phyloP scores from a whole-genome alignment of 179 eudicot genomes.

The Spergularia azorica region DNA sequence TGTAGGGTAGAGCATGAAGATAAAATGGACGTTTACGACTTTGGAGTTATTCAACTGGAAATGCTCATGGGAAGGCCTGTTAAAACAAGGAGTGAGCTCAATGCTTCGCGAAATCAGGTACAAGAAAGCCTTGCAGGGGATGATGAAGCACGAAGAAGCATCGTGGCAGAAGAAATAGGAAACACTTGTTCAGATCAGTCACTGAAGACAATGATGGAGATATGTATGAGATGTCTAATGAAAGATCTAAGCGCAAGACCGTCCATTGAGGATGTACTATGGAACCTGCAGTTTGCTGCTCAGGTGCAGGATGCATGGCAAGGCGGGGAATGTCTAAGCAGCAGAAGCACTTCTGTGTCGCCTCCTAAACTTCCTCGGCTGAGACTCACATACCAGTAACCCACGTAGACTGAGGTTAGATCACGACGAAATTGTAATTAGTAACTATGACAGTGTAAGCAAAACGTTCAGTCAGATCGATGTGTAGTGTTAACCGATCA shows the following conservation, averaged over 20 bases:
- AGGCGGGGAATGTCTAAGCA: constrained; percentile 42
- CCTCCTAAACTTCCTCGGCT: constrained; percentile 39
- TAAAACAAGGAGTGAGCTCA: constrained; percentile 50
- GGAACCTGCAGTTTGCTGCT: constrained; percentile 95
- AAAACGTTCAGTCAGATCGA: too few species aligned
- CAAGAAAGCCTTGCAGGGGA: constrained; percentile 51
- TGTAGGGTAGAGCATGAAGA: constrained; percentile 59
- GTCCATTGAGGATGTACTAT: constrained; percentile 74
- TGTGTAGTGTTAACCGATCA: too few species aligned
- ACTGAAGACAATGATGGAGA: constrained; percentile 71
- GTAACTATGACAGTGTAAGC: too few species aligned
- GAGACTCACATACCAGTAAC: constrained; percentile 27
- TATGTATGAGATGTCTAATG: constrained; percentile 58
- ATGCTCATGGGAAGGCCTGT: constrained; percentile 60
- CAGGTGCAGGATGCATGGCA: constrained; percentile 85
- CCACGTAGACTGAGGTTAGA: too few species aligned
- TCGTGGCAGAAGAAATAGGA: constrained; percentile 57
- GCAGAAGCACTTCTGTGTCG: constrained; percentile 47
- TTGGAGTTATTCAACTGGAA: constrained; percentile 81
- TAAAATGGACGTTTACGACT: constrained; percentile 72
- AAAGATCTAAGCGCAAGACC: constrained; percentile 60
- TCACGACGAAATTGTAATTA: too few species aligned
- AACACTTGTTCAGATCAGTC: constrained; percentile 64
- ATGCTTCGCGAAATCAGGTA: constrained; percentile 49
- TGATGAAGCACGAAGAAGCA: constrained; percentile 47